Base-by-base conservation (phyloP, 495 filamentous ascomycete genomes). In the Chaetomium tenue region DNA sequence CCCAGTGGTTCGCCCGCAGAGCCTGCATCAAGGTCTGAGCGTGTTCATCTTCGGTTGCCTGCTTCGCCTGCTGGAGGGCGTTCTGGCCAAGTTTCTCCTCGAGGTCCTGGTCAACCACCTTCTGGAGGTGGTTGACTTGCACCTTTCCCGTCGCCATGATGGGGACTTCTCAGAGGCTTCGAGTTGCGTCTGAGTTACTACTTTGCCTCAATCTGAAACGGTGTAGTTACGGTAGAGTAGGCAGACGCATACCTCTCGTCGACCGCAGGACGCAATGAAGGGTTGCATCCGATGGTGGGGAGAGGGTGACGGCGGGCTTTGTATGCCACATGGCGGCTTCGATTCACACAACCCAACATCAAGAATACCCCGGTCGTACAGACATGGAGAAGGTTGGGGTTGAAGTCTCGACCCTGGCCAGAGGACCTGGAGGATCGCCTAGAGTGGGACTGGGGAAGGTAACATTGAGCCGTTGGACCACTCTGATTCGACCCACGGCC, bases 1-100 rank as follows among this genome's bases (percentile, higher is more conserved):
- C 54, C 54, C 12, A 22, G 54, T 22, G 54, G 54, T 57, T 57
- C 54, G 42, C n/a, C 33, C 54, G 54, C 54, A 57, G 54, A 37
- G 54, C 54, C 6, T 57, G 33, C 33, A 57, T 42, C 33, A 57
- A n/a, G 33, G 54, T 57, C 12, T 57, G 54, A 16, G 54, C 54
- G 37, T 57, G 54, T 12, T 57, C 54, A 13, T 57, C 54, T 4
- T 57, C 54, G 16, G 54, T 57, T 8, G 54, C 54, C 54, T 57
- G 54, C 54, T 57, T 57, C n/a, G 54, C 54, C 54, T 57, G 54
- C 37, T 42, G 22, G 20, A 57, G 13, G 33, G 54, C 54, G 37
- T 57, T 25, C 20, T 57, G 54, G 37, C 54, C 54, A 11, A 57
- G 37, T 16, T 57, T 57, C 54, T 57, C 54, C 22, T 57, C 54